These are phyloP conservation scores for Blastobotrys buckinghamii DNA, from an alignment of 1,139 yeast genomes.

Conservation along the genomic window DNA sequence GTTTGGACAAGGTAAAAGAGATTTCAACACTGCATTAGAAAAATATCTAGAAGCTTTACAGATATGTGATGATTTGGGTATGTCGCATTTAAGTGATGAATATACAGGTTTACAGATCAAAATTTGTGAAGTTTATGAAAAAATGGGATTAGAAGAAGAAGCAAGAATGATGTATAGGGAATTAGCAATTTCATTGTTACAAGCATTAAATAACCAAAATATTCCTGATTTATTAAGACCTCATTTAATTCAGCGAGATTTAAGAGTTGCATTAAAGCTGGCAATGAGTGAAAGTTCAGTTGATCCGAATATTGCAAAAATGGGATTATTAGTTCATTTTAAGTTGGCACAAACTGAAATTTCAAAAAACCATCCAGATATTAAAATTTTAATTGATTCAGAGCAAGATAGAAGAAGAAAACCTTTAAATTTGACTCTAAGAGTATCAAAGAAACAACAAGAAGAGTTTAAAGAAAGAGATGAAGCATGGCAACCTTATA, in stretches of 20 bases:
- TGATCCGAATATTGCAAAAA: slow-evolving; percentile 50
- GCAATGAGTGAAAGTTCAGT: slow-evolving; percentile 47
- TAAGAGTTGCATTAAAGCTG: slow-evolving; percentile 62
- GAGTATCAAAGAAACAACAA: not conserved
- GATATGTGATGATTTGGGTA: slow-evolving; percentile 40
- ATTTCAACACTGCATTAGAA: slow-evolving; percentile 59
- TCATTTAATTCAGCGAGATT: slow-evolving; percentile 63
- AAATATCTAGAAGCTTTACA: slow-evolving; percentile 54
- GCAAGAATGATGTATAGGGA: slow-evolving; percentile 65
- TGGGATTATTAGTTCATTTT: slow-evolving; percentile 58
- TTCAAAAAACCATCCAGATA: slow-evolving; percentile 30
- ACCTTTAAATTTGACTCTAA: slow-evolving; percentile 4
- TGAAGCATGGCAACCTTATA: slow-evolving; percentile 56
- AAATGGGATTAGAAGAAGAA: slow-evolving; percentile 52
- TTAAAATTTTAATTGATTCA: slow-evolving; percentile 22
- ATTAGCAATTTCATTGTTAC: slow-evolving; percentile 51
- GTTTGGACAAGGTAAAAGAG: slow-evolving; percentile 48
- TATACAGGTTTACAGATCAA: slow-evolving; percentile 85
- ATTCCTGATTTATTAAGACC: slow-evolving; percentile 37
- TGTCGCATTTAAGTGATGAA: slow-evolving; percentile 58
- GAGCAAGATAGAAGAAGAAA: slow-evolving; percentile 7
- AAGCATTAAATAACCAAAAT: slow-evolving; percentile 44
- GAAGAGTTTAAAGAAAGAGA: slow-evolving; percentile 12
- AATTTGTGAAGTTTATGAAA: slow-evolving; percentile 79
- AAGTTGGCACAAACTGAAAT: slow-evolving; percentile 61